Conservation (phyloP, 257 asterid genomes). For the Plantago major region DNA sequence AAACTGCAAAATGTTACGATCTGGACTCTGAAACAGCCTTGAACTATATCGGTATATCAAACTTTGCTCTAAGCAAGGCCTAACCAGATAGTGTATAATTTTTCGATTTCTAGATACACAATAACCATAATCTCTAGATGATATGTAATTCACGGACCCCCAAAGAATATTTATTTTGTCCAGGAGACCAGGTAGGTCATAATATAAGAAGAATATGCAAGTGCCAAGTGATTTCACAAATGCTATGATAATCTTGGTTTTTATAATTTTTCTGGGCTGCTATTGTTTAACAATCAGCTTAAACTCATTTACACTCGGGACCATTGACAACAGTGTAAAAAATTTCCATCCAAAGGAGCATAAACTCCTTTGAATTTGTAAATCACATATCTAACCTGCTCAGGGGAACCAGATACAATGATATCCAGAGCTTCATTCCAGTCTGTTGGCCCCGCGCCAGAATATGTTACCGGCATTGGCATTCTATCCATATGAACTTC, state of each 20-base stretch:
- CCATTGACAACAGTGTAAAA: background rate
- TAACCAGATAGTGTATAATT: too few relatives aligned
- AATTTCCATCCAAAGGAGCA: background rate
- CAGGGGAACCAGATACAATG: constrained; percentile 80
- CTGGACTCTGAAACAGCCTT: too few relatives aligned
- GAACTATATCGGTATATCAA: too few relatives aligned
- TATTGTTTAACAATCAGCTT: background rate
- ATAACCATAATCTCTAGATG: too few relatives aligned
- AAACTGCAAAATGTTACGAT: too few relatives aligned
- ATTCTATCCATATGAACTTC: constrained; percentile 66
- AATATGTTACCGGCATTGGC: constrained; percentile 44
- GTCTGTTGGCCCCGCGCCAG: constrained; percentile 74
- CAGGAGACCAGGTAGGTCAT: too few relatives aligned
- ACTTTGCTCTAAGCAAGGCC: too few relatives aligned
- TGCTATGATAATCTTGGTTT: background rate
- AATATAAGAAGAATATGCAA: too few relatives aligned
- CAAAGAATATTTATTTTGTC: too few relatives aligned
- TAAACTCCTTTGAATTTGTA: constrained; percentile 13
- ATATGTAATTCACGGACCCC: too few relatives aligned
- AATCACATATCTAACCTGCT: constrained; percentile 50
- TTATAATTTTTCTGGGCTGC: background rate
- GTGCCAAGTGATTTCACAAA: background rate
- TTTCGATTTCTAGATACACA: too few relatives aligned
- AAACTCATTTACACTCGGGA: background rate
- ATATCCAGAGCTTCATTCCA: constrained; percentile 96